Evolutionary conservation across 805 yeast species (phyloP).

Genomic region (Limtongia smithiae): DNA sequence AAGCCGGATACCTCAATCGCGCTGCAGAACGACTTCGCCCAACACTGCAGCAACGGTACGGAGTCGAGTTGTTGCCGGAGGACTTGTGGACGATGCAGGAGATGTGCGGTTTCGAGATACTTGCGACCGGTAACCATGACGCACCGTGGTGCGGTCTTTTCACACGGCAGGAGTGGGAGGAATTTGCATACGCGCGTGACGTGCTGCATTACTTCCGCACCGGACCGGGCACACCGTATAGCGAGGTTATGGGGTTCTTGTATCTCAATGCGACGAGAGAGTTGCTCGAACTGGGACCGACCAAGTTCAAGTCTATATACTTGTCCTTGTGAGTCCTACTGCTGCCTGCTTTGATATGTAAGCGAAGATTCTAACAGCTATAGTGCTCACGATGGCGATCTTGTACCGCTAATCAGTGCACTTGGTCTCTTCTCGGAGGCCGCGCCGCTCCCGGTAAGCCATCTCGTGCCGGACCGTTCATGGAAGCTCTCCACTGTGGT

Average conservation of each 20-base stretch:
- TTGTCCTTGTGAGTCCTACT: conserved; percentile 27
- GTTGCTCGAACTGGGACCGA: conserved; percentile 44
- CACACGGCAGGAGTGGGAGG: conserved; percentile 23
- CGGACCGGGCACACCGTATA: conserved; percentile 35
- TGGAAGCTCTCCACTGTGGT: conserved; percentile 24
- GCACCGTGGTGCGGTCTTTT: conserved; percentile 23
- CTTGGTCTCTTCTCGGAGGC: conserved; percentile 41
- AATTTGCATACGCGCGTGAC: conserved; percentile 27
- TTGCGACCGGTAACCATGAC: conserved; percentile 12
- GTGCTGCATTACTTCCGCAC: conserved; percentile 24
- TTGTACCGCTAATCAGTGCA: conserved; percentile 48
- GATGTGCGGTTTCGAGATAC: conserved; percentile 26
- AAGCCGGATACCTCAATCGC: conserved; percentile 7
- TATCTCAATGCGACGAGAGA: conserved; percentile 49
- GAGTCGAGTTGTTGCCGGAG: conserved; percentile 5
- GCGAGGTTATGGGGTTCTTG: conserved; percentile 43
- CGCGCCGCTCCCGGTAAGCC: conserved; percentile 11
- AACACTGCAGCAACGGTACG: neutral
- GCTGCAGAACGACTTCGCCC: conserved; percentile 9
- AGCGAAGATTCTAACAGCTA: no score
- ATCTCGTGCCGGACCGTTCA: conserved; percentile 9
- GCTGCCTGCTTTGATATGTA: no score
- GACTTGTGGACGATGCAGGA: conserved; percentile 29
- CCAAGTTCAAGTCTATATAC: conserved; percentile 14
- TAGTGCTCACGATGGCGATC: conserved; percentile 59